Evolutionary conservation across 371 early-diverging fungal genomes (phyloP).

Genomic region (Nematocida major): DNA sequence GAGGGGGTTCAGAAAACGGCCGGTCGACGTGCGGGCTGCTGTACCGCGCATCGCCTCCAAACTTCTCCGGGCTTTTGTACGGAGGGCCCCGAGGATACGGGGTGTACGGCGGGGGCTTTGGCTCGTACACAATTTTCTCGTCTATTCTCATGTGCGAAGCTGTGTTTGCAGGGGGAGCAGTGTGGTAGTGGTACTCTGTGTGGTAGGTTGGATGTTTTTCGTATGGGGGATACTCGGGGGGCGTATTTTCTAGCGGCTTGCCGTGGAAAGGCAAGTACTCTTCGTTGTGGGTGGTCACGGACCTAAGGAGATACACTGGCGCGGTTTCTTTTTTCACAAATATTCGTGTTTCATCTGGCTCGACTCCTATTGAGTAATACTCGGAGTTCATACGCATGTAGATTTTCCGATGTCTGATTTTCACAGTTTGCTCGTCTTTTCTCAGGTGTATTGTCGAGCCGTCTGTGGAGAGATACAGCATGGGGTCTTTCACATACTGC

Average conservation of each 20-base stretch:
- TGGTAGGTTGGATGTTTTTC: not conserved
- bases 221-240: not conserved
- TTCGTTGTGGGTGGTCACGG: not conserved
- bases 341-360: not conserved
- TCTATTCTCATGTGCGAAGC: not conserved
- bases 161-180: not conserved
- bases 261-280: too few species aligned
- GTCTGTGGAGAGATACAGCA: constrained; percentile 23
- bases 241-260: too few species aligned
- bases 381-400: not conserved
- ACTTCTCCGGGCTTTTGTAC: too few species aligned
- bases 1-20: too few species aligned
- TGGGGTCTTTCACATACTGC: not conserved
- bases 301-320: not conserved
- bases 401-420: constrained; percentile 10
- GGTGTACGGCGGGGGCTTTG: too few species aligned
- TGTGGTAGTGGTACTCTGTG: not conserved
- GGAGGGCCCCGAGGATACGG: too few species aligned
- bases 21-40: too few species aligned
- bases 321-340: constrained; percentile 19
- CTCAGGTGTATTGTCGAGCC: not conserved
- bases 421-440: not conserved
- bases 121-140: too few species aligned
- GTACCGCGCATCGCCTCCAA: too few species aligned
- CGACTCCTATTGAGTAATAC: constrained; percentile 38